Percentiles rank a stretch among this genome's conserved stretches.
These are phyloP conservation scores for Aspergillus biplanus DNA, from an alignment of 495 filamentous ascomycete species.

Conservation along the genomic window DNA sequence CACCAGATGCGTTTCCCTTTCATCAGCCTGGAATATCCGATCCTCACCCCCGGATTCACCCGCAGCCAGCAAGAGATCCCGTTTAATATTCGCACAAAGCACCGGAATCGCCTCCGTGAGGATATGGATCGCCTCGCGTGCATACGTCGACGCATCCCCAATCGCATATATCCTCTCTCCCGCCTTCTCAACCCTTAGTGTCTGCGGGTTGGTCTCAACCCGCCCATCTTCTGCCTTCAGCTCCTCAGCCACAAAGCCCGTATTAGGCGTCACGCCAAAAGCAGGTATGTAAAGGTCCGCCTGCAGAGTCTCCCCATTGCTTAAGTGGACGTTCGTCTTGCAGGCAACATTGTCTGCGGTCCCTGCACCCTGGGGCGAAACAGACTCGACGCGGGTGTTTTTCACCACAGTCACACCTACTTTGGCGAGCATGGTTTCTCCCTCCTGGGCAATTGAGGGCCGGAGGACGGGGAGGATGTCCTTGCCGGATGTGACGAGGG, in stretches of 20 bases:
- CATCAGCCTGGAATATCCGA: constrained; percentile 41
- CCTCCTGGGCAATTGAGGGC: constrained; percentile 36
- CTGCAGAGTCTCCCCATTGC: constrained; percentile 39
- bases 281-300: constrained; percentile 56
- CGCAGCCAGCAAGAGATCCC: constrained; percentile 35
- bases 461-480: constrained; percentile 52
- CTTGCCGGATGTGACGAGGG: constrained; percentile 41
- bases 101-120: constrained; percentile 45
- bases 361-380: constrained; percentile 24
- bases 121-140: constrained; percentile 39
- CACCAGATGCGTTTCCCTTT: constrained; percentile 52
- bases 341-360: constrained; percentile 19
- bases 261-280: constrained; percentile 50
- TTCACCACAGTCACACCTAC: constrained; percentile 51
- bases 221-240: constrained; percentile 42
- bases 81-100: constrained; percentile 48
- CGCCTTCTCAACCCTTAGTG: constrained; percentile 51
- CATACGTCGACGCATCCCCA: constrained; percentile 44
- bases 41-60: constrained; percentile 19
- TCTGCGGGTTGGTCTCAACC: constrained; percentile 44
- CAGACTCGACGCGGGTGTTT: constrained; percentile 30
- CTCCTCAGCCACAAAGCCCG: constrained; percentile 37
- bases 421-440: constrained; percentile 44
- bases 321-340: constrained; percentile 35
- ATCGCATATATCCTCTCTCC: constrained; percentile 51